Conservation (phyloP, 495 filamentous ascomycete species). For the Penicillium pancosmium region DNA sequence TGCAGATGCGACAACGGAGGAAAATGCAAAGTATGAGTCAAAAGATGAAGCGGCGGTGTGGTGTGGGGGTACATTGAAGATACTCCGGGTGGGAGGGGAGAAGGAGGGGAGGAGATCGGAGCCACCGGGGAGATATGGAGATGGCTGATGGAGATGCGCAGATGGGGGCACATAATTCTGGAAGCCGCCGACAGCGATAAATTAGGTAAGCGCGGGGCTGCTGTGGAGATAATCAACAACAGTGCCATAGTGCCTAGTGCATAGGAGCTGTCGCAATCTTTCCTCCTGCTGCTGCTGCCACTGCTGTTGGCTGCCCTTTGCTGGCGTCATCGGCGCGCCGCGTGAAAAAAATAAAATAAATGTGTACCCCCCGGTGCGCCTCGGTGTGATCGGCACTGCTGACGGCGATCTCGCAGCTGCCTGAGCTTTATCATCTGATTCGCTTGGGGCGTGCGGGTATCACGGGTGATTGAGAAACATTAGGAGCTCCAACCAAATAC, state of each 20-base stretch:
- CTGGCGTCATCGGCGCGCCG: conserved; percentile 2
- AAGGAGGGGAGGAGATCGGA: background rate
- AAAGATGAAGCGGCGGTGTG: conserved; percentile 28
- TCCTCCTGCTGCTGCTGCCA: background rate
- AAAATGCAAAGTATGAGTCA: conserved; percentile 24
- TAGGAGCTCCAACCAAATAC: conserved; percentile 1
- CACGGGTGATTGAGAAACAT: conserved; percentile 21
- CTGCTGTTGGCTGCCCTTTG: background rate
- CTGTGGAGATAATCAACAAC: conserved; percentile 5
- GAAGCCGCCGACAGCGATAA: conserved; percentile 31
- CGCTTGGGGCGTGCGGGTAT: conserved; percentile 15
- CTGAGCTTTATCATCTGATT: conserved; percentile 20
- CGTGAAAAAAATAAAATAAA: background rate
- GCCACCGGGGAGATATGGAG: background rate
- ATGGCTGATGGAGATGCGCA: background rate
- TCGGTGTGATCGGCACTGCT: conserved; percentile 17
- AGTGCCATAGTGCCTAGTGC: too few relatives aligned
- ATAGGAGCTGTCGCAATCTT: too few relatives aligned
- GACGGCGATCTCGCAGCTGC: conserved; percentile 17
- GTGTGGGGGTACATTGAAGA: conserved; percentile 2
- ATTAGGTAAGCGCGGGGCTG: conserved; percentile 36
- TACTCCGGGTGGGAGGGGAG: background rate
- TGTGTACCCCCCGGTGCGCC: conserved; percentile 9
- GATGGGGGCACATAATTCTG: conserved; percentile 15
- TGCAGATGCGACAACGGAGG: conserved; percentile 8